A percentile compares a stretch with the other conserved stretches of the same genome.
Conservation (phyloP, 208 protist genomes). For the Porcisia deanei region DNA sequence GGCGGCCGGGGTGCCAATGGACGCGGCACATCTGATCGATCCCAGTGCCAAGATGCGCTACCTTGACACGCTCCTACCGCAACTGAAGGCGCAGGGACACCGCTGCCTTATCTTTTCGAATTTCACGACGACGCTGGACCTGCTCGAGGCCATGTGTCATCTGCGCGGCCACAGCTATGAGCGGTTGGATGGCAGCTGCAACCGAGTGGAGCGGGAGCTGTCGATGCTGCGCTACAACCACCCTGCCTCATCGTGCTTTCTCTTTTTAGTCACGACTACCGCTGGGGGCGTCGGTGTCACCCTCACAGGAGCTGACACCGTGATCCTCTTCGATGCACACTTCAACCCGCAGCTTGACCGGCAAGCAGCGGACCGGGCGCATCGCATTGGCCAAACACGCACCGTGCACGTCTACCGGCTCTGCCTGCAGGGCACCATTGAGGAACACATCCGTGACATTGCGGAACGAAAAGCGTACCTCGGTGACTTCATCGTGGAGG, state of each 20-base stretch:
- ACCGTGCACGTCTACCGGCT: conserved; percentile 96
- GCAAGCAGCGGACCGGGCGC: conserved; percentile 94
- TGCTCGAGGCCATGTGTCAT: conserved; percentile 81
- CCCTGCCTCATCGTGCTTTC: conserved; percentile 84
- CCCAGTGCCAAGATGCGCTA: conserved; percentile 94
- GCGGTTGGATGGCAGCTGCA: conserved; percentile 79
- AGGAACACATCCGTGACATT: conserved; percentile 95
- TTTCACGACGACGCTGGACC: conserved; percentile 87
- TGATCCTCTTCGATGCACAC: conserved; percentile 97
- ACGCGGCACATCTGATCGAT: conserved; percentile 62
- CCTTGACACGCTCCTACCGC: conserved; percentile 91
- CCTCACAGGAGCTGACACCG: conserved; percentile 95
- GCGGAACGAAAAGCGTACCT: conserved; percentile 93
- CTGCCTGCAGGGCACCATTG: conserved; percentile 92
- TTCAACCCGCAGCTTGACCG: conserved; percentile 99
- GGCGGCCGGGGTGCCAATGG: conserved; percentile 57
- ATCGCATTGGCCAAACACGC: conserved; percentile 96
- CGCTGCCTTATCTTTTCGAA: conserved; percentile 92
- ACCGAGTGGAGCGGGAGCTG: conserved; percentile 87
- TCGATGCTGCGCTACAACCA: conserved; percentile 95
- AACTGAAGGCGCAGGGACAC: conserved; percentile 78
- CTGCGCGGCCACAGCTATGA: conserved; percentile 80
- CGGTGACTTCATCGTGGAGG: conserved; percentile 93
- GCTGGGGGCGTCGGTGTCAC: conserved; percentile 99
- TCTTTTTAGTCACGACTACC: conserved; percentile 97